A percentile compares a stretch with the other conserved stretches of the same genome.
Evolutionary conservation across 169 alveolate species (phyloP).

Genomic region (Plasmodium relictum): DNA sequence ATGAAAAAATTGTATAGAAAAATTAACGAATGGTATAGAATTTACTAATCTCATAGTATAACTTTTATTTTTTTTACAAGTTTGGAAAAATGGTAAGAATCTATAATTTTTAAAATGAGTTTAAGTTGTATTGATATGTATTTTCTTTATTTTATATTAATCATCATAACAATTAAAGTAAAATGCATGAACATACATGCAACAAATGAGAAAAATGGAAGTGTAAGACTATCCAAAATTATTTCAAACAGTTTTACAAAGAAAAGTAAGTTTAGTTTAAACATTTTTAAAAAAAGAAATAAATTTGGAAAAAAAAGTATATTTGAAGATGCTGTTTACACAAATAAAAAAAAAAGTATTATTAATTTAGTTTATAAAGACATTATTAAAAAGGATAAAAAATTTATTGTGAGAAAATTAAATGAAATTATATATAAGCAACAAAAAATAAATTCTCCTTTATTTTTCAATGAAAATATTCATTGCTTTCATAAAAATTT

Average conservation of each 20-base stretch:
- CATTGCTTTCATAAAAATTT: slow-evolving; percentile 32
- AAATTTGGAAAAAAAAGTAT: not conserved
- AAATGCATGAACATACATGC: no score
- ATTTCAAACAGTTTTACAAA: not conserved
- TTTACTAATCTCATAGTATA: no score
- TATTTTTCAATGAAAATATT: slow-evolving; percentile 26
- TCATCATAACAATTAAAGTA: no score
- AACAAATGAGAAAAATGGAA: slow-evolving; percentile 1
- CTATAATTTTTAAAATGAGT: no score
- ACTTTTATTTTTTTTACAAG: no score
- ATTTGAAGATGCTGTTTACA: slow-evolving; percentile 20
- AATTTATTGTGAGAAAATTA: slow-evolving; percentile 7
- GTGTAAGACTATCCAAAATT: not conserved
- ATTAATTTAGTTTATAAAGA: slow-evolving; percentile 35
- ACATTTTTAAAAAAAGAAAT: slow-evolving; percentile 12
- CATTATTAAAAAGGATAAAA: slow-evolving; percentile 33
- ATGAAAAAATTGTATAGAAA: no score
- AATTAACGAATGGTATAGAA: no score
- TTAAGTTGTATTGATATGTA: no score
- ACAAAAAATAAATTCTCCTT: slow-evolving; percentile 16
- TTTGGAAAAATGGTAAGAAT: no score
- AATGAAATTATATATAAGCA: slow-evolving; percentile 49
- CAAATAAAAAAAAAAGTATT: slow-evolving; percentile 49
- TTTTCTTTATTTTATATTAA: no score
- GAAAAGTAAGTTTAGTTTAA: slow-evolving; percentile 11